Base-by-base conservation (phyloP, 768 basidiomycete species). In the Tylopilus felleus region DNA sequence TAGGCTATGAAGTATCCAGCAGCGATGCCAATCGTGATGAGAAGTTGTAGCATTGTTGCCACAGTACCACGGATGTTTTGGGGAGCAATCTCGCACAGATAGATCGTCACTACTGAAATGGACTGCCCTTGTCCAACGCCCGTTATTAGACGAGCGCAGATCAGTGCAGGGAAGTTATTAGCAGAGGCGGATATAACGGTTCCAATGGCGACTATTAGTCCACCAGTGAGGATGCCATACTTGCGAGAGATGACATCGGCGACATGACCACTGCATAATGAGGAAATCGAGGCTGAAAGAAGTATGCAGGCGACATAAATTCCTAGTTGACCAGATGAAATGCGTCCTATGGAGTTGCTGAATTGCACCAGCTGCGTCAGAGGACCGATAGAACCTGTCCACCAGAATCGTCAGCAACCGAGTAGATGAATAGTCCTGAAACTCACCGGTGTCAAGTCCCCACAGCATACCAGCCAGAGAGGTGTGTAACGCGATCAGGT, bases 321-420 rank as follows among this genome's bases (percentile, higher is more conserved):
- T 23, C 79, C 77, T 27, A 77, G 74, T 39, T 74, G 52, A 8
- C 71, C 65, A 0, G 77, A 69, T 12, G 69, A 65, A 16, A 77
- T 63, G 23, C 49, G 47, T 16, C 72, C 71, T 55, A 79, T 77
- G 16, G 71, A 69, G 8, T 55, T 25, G 47, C 65, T 55, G 59
- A 81, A 80, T 19, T 77, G 72, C 2, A 68, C 54, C 80, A 80
- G 81, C 33, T 75, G 72, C 3, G 72, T 79, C 29, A 80, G 65
- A 29, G 78, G 74, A 2, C 77, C 80, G 19, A 78, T 75, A 9
- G 69, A 69, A 33, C 61, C 67, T 67, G 57, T 40, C 12, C 27
- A 38, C 9, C 19, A 40, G 29, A 23, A 49, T 44, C 19, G 13
- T 52, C 16, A 52, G 44, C 25, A 22, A 14, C 12, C 5, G 3